Percentiles rank a stretch among this genome's conserved stretches.
Evolutionary conservation across 345 rosid species (phyloP).

Genomic region (Schrenkiella parvula): DNA sequence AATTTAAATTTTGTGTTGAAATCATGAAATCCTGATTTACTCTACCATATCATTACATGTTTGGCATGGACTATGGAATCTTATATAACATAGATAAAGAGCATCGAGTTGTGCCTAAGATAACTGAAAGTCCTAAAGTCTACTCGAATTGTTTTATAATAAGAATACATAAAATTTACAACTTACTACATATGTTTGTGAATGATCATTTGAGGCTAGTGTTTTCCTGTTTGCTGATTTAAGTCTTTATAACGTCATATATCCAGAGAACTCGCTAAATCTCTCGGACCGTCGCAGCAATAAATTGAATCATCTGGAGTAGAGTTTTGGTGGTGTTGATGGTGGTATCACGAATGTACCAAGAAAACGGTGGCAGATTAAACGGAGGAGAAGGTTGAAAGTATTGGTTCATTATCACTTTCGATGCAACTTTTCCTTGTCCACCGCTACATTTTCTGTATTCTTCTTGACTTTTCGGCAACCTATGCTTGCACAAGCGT

Average conservation of each 20-base stretch:
- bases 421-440: constrained; percentile 65
- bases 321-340: constrained; percentile 55
- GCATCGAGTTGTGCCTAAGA: no score
- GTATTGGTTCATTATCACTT: constrained; percentile 55
- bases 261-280: no score
- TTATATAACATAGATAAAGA: no score
- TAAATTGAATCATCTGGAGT: constrained; percentile 43
- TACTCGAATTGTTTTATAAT: no score
- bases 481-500: constrained; percentile 44
- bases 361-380: constrained; percentile 72
- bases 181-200: not conserved
- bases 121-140: no score
- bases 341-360: constrained; percentile 70
- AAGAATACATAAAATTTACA: not conserved
- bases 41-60: no score
- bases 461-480: constrained; percentile 53
- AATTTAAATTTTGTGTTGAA: no score
- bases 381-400: constrained; percentile 55
- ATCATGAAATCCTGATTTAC: no score
- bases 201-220: not conserved
- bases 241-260: not conserved
- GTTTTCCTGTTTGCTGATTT: not conserved
- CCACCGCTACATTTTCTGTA: constrained; percentile 52
- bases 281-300: not conserved
- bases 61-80: no score